Evolutionary conservation across 2,329 filamentous ascomycete genomes (phyloP).

Genomic region (Sclerotinia nivalis): DNA sequence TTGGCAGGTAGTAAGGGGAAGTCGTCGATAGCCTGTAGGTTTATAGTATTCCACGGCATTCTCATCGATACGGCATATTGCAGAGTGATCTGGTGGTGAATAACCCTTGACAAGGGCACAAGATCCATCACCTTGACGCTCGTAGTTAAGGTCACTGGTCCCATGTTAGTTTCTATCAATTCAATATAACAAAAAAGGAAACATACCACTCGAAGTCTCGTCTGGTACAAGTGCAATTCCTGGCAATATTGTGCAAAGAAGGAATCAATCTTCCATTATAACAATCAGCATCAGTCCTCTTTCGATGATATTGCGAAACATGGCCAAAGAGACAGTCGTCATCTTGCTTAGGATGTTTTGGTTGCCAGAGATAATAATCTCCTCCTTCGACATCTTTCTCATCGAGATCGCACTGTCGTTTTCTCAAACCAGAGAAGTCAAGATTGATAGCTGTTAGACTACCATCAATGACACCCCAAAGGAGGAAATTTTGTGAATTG

Average conservation of each 20-base stretch:
- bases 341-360: slow-evolving; percentile 75
- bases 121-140: slow-evolving; percentile 73
- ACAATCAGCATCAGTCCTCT: slow-evolving; percentile 76
- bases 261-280: slow-evolving; percentile 76
- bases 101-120: slow-evolving; percentile 78
- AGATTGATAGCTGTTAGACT: slow-evolving; percentile 75
- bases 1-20: slow-evolving; percentile 84
- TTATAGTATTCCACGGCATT: slow-evolving; percentile 77
- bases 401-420: slow-evolving; percentile 69
- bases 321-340: slow-evolving; percentile 92
- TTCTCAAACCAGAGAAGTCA: slow-evolving; percentile 81
- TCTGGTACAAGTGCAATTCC: slow-evolving; percentile 80
- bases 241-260: slow-evolving; percentile 66
- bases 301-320: slow-evolving; percentile 84
- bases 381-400: slow-evolving; percentile 59
- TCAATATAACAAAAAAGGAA: background rate
- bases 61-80: slow-evolving; percentile 62
- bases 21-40: slow-evolving; percentile 82
- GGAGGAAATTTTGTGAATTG: slow-evolving; percentile 83
- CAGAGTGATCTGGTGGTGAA: slow-evolving; percentile 59
- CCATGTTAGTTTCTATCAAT: slow-evolving; percentile 27
- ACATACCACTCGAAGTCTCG: slow-evolving; percentile 90
- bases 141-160: slow-evolving; percentile 81
- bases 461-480: slow-evolving; percentile 70
- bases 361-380: slow-evolving; percentile 87